Evolutionary conservation across 441 rosid species (phyloP).

Genomic region (Raphanus hybrid): DNA sequence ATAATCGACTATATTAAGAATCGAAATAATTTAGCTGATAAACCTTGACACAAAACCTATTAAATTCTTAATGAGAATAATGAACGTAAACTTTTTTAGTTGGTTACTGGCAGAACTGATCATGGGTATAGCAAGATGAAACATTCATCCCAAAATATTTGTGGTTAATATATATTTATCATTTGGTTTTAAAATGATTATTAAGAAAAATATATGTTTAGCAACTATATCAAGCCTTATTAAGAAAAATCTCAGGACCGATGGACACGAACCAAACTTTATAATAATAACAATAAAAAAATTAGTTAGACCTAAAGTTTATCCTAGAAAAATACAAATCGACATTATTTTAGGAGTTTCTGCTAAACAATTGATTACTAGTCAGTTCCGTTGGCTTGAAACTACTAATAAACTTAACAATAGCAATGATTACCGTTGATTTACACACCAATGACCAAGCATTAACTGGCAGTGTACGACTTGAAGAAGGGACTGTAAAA

Average conservation of each 20-base stretch:
- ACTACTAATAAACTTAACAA: background rate
- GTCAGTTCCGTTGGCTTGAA: background rate
- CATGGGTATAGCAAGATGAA: too few relatives aligned
- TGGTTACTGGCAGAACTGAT: too few relatives aligned
- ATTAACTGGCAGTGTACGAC: background rate
- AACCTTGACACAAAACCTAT: too few relatives aligned
- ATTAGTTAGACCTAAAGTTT: background rate
- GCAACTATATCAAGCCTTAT: background rate
- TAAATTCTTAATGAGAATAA: too few relatives aligned
- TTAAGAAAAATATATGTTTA: too few relatives aligned
- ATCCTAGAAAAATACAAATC: background rate
- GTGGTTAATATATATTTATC: too few relatives aligned
- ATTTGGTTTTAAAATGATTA: too few relatives aligned
- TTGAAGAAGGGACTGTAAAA: constrained; percentile 71
- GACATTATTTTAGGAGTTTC: background rate
- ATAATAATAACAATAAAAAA: too few relatives aligned
- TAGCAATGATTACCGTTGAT: background rate
- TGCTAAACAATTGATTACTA: background rate
- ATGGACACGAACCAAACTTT: background rate
- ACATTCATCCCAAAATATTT: too few relatives aligned
- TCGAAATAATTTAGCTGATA: too few relatives aligned
- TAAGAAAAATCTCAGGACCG: background rate
- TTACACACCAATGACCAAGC: background rate
- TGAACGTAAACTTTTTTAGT: too few relatives aligned
- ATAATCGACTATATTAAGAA: too few relatives aligned